Conservation (phyloP, 2,329 filamentous ascomycete genomes). For the Setomelanomma holmii region DNA sequence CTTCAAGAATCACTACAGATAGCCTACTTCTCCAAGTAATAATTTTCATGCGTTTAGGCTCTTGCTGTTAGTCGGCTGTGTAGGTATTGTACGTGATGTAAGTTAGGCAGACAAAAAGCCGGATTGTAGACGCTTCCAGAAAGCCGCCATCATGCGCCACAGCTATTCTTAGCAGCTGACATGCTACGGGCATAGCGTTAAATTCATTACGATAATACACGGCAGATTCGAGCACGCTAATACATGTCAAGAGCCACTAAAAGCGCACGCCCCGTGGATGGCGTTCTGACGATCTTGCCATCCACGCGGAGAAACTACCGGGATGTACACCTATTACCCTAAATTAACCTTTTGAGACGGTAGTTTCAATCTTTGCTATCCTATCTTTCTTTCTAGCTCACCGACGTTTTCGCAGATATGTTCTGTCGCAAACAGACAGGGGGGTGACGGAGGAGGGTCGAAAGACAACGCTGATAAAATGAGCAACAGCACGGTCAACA, state of each 20-base stretch:
- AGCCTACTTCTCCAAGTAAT: background rate
- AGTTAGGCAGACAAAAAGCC: too few species aligned
- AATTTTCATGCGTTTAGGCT: background rate
- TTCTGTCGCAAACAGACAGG: constrained; percentile 3
- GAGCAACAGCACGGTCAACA: constrained; percentile 3
- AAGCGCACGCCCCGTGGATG: constrained; percentile 1
- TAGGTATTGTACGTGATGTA: too few species aligned
- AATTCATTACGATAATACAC: background rate
- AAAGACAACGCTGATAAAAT: constrained; percentile 1
- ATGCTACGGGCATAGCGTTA: too few species aligned
- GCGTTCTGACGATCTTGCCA: constrained; percentile 10
- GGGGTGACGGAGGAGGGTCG: constrained; percentile 2
- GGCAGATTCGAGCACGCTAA: background rate
- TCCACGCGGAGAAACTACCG: constrained; percentile 14
- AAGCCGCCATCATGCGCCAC: too few species aligned
- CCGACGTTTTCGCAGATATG: constrained; percentile 1
- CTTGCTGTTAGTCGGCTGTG: too few species aligned
- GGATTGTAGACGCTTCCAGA: too few species aligned
- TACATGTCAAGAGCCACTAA: background rate
- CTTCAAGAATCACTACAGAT: background rate
- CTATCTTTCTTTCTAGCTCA: constrained; percentile 8
- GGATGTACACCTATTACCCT: constrained; percentile 9
- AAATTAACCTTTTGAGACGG: constrained; percentile 9
- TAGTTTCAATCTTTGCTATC: constrained; percentile 11
- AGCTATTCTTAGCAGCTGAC: too few species aligned